Base-by-base conservation (phyloP, 2,329 filamentous ascomycete genomes). In the Paraconiothyrium brasiliense region DNA sequence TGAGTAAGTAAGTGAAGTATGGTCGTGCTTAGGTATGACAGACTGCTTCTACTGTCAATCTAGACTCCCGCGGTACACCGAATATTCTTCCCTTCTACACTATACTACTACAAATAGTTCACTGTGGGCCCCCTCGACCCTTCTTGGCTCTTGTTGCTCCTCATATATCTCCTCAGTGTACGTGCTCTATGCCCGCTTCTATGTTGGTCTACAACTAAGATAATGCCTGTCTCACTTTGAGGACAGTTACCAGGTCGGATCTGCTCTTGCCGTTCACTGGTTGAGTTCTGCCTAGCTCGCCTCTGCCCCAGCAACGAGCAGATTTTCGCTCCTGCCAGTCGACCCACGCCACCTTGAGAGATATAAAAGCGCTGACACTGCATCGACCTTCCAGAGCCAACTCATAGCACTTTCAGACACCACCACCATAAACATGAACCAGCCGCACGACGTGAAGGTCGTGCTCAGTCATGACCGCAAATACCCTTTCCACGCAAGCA, bases 401-500 rank as follows among this genome's bases (percentile, higher is more conserved):
- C 44, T 35, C 32, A 20, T 10, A 14, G 41, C 44, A 48, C 30
- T 47, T 22, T 34, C 14, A 49, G 32, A 61, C 37, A 41, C 52
- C 24, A 16, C n/a, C n/a, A 30, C 7, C 41, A 10, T 11, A 24
- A 20, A 24, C 22, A 76, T 75, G 73, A 70, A 76, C 39, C 72
- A 76, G 63, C 63, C 68, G n/a, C 73, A 77, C 59, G 76, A 78
- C 39, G 76, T 79, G 10, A 67, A 72, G 43, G 57, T 80, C 34
- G 64, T 74, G 13, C 72, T 80, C 22, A 64, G 71, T 16, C 70
- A 73, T 41, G 59, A 72, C 16, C 68, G 67, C 20, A 66, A 63
- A 46, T 76, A 77, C 63, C 70, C 70, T 32, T 75, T 79, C 30
- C 77, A 80, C 59, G 71, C 76, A 8, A 71, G 73, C 48, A 73